phyloP scores from a whole-genome alignment of 1,284 basidiomycete genomes.

The Mycosarcoma mackinlayi region DNA sequence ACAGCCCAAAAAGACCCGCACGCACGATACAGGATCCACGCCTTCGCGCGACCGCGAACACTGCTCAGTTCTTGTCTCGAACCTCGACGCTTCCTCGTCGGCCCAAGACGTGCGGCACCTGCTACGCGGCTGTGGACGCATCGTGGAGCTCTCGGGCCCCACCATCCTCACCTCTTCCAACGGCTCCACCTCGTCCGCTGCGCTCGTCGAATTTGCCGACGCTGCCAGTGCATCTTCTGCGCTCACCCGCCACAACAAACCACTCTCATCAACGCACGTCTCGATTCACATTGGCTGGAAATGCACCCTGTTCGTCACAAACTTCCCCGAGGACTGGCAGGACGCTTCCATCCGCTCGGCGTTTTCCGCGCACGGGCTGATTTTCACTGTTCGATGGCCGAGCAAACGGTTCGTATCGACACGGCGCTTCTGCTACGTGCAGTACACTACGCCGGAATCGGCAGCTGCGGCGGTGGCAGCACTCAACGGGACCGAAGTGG shows the following conservation, averaged over 20 bases:
- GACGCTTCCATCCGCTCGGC: constrained; percentile 79
- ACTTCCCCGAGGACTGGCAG: constrained; percentile 88
- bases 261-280: constrained; percentile 74
- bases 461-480: constrained; percentile 82
- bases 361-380: constrained; percentile 84
- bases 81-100: constrained; percentile 74
- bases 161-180: constrained; percentile 28
- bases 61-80: constrained; percentile 86
- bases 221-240: constrained; percentile 76
- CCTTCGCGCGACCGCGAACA: constrained; percentile 86
- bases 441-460: constrained; percentile 84
- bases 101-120: constrained; percentile 78
- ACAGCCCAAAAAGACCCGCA: constrained; percentile 50
- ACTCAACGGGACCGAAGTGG: constrained; percentile 80
- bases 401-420: constrained; percentile 93
- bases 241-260: constrained; percentile 91
- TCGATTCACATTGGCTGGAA: constrained; percentile 89
- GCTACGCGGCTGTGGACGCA: constrained; percentile 77
- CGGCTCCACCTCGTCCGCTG: constrained; percentile 55
- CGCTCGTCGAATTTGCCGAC: constrained; percentile 69
- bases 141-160: constrained; percentile 59
- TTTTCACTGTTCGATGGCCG: constrained; percentile 97
- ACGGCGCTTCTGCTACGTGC: constrained; percentile 93
- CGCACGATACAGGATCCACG: constrained; percentile 32
- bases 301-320: constrained; percentile 95